phyloP scores from a whole-genome alignment of 805 yeast genomes.

The Groenewaldozyma tartarivorans region DNA sequence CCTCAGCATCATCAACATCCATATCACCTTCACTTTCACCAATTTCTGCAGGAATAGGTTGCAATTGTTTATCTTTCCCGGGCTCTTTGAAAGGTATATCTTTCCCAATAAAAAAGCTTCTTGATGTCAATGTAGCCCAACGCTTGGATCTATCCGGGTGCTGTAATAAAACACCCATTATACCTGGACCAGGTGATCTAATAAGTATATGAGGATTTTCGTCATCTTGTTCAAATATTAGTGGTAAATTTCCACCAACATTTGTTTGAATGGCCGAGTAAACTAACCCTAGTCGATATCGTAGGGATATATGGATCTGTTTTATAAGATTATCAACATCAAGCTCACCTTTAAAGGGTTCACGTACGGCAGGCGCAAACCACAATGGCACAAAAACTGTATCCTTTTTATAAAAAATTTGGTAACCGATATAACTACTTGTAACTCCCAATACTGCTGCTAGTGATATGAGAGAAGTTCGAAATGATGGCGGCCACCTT shows the following conservation, averaged over 20 bases:
- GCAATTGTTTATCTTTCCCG: conserved; percentile 11
- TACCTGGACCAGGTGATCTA: conserved; percentile 13
- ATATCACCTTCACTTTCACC: conserved; percentile 13
- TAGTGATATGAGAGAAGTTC: background rate
- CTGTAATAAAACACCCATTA: conserved; percentile 13
- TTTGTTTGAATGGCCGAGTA: conserved; percentile 9
- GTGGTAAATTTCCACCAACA: conserved; percentile 12
- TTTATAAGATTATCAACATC: conserved; percentile 10
- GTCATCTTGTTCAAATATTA: conserved; percentile 6
- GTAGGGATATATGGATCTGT: conserved; percentile 8
- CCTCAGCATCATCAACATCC: background rate
- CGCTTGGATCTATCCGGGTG: conserved; percentile 7
- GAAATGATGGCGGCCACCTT: background rate
- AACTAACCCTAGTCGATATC: conserved; percentile 15
- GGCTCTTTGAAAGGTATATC: background rate
- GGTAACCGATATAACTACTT: conserved; percentile 9
- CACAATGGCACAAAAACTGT: conserved; percentile 17
- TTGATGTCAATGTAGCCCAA: conserved; percentile 8
- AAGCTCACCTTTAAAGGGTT: conserved; percentile 14
- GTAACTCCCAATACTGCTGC: conserved; percentile 3
- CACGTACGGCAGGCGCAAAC: conserved; percentile 11
- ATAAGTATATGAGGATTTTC: conserved; percentile 16
- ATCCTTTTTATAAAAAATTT: conserved; percentile 9
- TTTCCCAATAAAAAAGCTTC: conserved; percentile 8
- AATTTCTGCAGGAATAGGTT: conserved; percentile 11